A percentile compares a stretch with the other conserved stretches of the same genome.
phyloP scores from a whole-genome alignment of 2,329 filamentous ascomycete species.

The Penicillium aurantiogriseum region DNA sequence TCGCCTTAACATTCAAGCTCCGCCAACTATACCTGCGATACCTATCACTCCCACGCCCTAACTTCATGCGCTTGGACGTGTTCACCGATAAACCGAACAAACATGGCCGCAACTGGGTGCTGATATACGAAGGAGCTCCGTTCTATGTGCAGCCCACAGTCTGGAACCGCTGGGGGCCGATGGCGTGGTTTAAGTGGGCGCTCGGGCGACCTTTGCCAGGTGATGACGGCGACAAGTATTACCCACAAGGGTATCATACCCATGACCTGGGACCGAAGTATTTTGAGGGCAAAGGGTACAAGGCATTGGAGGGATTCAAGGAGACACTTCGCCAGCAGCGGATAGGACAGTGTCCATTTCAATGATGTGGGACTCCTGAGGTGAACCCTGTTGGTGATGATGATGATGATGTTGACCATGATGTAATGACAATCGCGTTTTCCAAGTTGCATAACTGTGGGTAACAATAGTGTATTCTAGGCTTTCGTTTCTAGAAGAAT shows the following conservation, averaged over 20 bases:
- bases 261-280: constrained; percentile 62
- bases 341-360: constrained; percentile 49
- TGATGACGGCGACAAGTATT: constrained; percentile 47
- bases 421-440: not conserved
- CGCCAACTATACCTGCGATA: constrained; percentile 58
- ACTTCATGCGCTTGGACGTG: constrained; percentile 35
- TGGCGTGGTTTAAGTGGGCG: constrained; percentile 49
- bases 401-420: not conserved
- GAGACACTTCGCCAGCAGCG: constrained; percentile 47
- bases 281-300: constrained; percentile 52
- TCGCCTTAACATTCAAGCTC: constrained; percentile 49
- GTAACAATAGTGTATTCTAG: not conserved
- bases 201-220: constrained; percentile 49
- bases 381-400: not conserved
- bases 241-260: constrained; percentile 50
- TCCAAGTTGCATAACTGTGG: too few relatives aligned
- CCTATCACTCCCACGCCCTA: constrained; percentile 59
- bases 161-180: constrained; percentile 62
- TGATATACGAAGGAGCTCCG: constrained; percentile 59
- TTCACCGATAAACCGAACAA: constrained; percentile 52
- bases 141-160: constrained; percentile 62
- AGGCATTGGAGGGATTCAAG: constrained; percentile 25
- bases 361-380: not conserved
- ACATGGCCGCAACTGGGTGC: constrained; percentile 54
- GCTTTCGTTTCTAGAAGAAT: not conserved